Conservation (phyloP, 768 basidiomycete genomes). For the Tylopilus felleus region DNA sequence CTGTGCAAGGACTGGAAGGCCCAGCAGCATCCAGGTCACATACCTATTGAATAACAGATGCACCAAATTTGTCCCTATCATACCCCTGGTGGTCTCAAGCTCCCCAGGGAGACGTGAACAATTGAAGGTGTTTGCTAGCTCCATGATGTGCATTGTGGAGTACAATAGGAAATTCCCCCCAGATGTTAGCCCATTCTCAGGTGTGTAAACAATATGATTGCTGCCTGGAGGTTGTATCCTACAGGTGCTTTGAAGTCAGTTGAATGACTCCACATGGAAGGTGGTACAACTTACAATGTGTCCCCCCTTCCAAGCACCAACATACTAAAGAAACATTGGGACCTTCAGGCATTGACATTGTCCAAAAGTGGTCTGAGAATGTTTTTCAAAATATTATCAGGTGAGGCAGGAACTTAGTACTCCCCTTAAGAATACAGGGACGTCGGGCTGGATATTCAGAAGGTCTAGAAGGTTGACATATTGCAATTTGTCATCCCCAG, state of each 20-base stretch:
- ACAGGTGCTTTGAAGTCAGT: too few relatives aligned
- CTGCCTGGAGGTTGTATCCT: background rate
- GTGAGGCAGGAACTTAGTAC: too few relatives aligned
- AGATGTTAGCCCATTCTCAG: background rate
- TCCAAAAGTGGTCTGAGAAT: too few relatives aligned
- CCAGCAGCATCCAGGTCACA: background rate
- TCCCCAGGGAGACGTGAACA: background rate
- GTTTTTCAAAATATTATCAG: too few relatives aligned
- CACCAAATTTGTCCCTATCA: background rate
- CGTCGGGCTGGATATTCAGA: too few relatives aligned
- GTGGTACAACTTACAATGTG: too few relatives aligned
- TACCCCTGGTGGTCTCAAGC: background rate
- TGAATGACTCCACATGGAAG: background rate
- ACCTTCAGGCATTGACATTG: too few relatives aligned
- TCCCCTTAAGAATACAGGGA: too few relatives aligned
- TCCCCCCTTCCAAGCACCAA: too few relatives aligned
- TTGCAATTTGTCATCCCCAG: too few relatives aligned
- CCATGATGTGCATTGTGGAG: background rate
- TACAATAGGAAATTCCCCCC: slow-evolving; percentile 1
- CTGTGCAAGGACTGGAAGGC: background rate
- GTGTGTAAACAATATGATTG: slow-evolving; percentile 1
- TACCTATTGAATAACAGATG: background rate
- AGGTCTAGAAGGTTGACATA: too few relatives aligned
- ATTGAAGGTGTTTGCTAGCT: background rate
- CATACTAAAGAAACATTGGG: too few relatives aligned